Conservation (phyloP, 257 asterid species). For the Solanum chiquidenum region DNA sequence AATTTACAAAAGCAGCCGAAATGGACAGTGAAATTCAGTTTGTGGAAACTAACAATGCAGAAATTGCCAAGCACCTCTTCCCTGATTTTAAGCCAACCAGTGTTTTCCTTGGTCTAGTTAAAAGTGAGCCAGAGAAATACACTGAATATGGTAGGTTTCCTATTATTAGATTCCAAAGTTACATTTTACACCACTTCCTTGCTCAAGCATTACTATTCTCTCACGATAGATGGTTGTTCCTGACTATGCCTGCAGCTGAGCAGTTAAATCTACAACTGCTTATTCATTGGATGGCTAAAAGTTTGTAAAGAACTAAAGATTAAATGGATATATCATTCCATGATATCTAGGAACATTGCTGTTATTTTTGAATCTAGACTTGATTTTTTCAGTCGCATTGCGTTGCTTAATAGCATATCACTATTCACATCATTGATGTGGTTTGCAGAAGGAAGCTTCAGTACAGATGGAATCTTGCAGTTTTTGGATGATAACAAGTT, state of each 20-base stretch:
- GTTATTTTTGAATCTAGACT: background rate
- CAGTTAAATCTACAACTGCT: background rate
- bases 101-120: constrained; percentile 68
- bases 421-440: constrained; percentile 1
- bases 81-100: constrained; percentile 28
- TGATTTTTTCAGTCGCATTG: background rate
- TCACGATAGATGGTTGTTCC: background rate
- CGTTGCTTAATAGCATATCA: background rate
- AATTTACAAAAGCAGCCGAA: constrained; percentile 64
- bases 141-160: constrained; percentile 56
- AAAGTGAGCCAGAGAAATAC: constrained; percentile 74
- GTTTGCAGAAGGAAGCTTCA: constrained; percentile 51
- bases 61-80: constrained; percentile 50
- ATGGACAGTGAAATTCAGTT: constrained; percentile 78
- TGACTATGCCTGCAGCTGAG: background rate
- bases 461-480: constrained; percentile 39
- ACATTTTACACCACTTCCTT: background rate
- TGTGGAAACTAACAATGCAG: constrained; percentile 60
- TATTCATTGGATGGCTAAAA: background rate
- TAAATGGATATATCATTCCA: background rate
- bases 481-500: constrained; percentile 71
- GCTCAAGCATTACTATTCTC: background rate
- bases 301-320: background rate
- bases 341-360: background rate
- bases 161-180: background rate